phyloP scores from a whole-genome alignment of 1,284 basidiomycete genomes.

The Laetiporus sulphureus region DNA sequence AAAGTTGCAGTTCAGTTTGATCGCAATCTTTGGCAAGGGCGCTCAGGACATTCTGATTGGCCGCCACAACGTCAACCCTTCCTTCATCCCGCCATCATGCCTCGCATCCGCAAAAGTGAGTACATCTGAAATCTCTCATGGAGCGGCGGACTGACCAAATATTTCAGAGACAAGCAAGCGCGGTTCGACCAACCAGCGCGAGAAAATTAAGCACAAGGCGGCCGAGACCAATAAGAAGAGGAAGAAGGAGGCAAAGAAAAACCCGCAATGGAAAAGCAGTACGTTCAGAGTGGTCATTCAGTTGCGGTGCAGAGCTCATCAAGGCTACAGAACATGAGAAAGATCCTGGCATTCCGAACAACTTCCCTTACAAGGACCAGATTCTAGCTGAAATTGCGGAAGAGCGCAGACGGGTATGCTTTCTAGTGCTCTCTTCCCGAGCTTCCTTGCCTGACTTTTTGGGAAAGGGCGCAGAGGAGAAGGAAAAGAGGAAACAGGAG shows the following conservation, averaged over 20 bases:
- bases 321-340: constrained; percentile 54
- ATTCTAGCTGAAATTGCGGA: constrained; percentile 88
- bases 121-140: not conserved
- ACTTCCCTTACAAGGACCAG: constrained; percentile 96
- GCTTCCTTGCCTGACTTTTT: too few species aligned
- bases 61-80: too few species aligned
- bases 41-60: too few species aligned
- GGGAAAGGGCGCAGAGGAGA: constrained; percentile 64
- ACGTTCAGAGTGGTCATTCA: constrained; percentile 27
- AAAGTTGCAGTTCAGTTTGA: too few species aligned
- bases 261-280: constrained; percentile 90
- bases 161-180: constrained; percentile 80
- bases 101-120: constrained; percentile 71
- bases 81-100: constrained; percentile 39
- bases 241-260: constrained; percentile 77
- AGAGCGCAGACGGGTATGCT: constrained; percentile 61
- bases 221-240: constrained; percentile 75
- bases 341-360: constrained; percentile 96
- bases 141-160: constrained; percentile 4
- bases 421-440: too few species aligned
- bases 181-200: constrained; percentile 64
- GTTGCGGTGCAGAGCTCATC: constrained; percentile 4
- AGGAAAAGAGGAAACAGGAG: constrained; percentile 54
- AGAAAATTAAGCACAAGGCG: constrained; percentile 76
- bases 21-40: too few species aligned